These are phyloP conservation scores for Murraya koenigii DNA, from an alignment of 345 rosid species.

Conservation along the genomic window DNA sequence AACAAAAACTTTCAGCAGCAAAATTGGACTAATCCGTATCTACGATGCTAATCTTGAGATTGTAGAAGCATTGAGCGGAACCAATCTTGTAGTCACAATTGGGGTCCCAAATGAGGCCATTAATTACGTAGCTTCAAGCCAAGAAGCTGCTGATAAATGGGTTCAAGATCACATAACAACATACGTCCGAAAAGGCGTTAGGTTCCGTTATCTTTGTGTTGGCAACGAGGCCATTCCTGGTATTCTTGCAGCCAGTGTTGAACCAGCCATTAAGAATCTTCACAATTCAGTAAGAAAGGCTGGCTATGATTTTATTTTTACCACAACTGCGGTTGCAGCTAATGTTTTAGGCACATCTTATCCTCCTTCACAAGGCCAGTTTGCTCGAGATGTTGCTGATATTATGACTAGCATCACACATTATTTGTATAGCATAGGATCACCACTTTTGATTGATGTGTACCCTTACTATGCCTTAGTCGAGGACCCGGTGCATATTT, in stretches of 20 bases:
- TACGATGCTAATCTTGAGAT: conserved; percentile 17
- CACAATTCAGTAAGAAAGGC: conserved; percentile 9
- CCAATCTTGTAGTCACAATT: conserved; percentile 15
- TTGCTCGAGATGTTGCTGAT: background rate
- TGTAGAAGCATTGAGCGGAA: conserved; percentile 19
- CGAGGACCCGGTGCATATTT: conserved; percentile 1
- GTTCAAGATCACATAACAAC: conserved; percentile 14
- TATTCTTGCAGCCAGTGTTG: background rate
- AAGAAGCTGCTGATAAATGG: conserved; percentile 25
- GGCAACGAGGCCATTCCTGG: conserved; percentile 22
- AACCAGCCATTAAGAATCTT: conserved; percentile 15
- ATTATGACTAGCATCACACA: conserved; percentile 7
- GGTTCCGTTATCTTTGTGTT: conserved; percentile 23
- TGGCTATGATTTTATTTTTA: conserved; percentile 11
- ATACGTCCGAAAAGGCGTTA: conserved; percentile 15
- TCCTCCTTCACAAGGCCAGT: conserved; percentile 23
- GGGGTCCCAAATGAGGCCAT: conserved; percentile 24
- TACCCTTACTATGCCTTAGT: conserved; percentile 15
- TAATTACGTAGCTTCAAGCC: conserved; percentile 20
- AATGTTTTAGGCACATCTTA: conserved; percentile 13
- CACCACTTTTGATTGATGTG: conserved; percentile 20
- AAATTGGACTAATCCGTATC: conserved; percentile 8
- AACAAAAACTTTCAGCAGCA: background rate
- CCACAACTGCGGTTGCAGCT: conserved; percentile 16
- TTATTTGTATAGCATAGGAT: conserved; percentile 3